Conservation (phyloP, 257 asterid species). For the Fraxinus excelsior region DNA sequence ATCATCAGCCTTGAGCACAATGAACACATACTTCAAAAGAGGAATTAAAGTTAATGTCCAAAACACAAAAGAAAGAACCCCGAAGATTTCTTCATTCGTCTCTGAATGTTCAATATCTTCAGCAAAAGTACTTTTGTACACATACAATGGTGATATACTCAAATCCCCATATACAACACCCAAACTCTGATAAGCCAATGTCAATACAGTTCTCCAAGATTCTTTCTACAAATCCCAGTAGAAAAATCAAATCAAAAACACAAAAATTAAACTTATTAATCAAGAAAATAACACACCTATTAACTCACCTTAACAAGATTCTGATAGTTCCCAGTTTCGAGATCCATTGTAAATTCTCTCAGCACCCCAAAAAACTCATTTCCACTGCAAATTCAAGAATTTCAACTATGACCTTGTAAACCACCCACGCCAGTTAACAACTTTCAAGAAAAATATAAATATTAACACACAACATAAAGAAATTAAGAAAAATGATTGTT, state of each 20-base stretch:
- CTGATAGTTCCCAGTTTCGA: conserved; percentile 36
- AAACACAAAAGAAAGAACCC: conserved; percentile 29
- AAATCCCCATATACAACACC: conserved; percentile 38
- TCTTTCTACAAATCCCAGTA: conserved; percentile 40
- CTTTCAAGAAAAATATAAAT: conserved; percentile 29
- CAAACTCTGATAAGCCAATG: conserved; percentile 37
- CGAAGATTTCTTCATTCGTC: conserved; percentile 28
- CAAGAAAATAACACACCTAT: neutral
- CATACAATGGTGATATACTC: conserved; percentile 34
- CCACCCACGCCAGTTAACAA: conserved; percentile 37
- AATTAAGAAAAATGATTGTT: conserved; percentile 25
- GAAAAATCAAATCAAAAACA: neutral
- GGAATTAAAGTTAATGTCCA: conserved; percentile 29
- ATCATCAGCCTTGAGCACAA: conserved; percentile 34
- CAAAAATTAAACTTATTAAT: neutral
- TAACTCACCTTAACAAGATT: conserved; percentile 39
- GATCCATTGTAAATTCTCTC: conserved; percentile 68
- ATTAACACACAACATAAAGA: conserved; percentile 20
- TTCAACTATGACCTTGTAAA: conserved; percentile 38
- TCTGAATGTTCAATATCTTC: conserved; percentile 26
- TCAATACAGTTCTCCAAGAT: conserved; percentile 49
- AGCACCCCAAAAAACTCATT: conserved; percentile 44
- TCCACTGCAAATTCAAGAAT: conserved; percentile 39
- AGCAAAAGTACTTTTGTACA: conserved; percentile 27
- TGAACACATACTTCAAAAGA: conserved; percentile 28